These are phyloP conservation scores for Curvularia verruculosa DNA, from an alignment of 2,329 filamentous ascomycete species.

Conservation along the genomic window DNA sequence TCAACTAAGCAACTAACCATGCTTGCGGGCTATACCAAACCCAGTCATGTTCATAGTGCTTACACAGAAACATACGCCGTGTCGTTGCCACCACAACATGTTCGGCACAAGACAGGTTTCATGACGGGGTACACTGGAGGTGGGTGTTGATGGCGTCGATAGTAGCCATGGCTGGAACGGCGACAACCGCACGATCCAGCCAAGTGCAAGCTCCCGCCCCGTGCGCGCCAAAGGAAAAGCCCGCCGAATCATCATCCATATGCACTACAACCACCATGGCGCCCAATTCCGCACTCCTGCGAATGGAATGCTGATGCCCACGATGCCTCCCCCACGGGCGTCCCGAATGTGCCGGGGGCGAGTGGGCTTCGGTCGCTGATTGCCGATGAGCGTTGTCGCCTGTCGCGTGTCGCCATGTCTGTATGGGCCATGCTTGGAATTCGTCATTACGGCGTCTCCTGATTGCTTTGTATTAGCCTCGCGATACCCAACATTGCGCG, in stretches of 20 bases:
- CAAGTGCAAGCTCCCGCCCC: constrained; percentile 36
- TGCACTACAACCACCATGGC: constrained; percentile 32
- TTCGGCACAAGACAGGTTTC: constrained; percentile 29
- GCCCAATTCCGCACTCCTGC: constrained; percentile 43
- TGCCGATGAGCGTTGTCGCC: constrained; percentile 22
- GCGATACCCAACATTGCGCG: constrained; percentile 44
- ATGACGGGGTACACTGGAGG: constrained; percentile 17
- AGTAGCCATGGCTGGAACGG: constrained; percentile 24
- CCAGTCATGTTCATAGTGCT: background rate
- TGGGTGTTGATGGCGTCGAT: constrained; percentile 20
- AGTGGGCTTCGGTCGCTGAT: constrained; percentile 27
- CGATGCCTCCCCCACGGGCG: constrained; percentile 18
- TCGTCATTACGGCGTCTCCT: constrained; percentile 20
- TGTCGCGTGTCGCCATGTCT: constrained; percentile 13
- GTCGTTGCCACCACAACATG: no score
- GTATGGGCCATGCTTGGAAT: constrained; percentile 18
- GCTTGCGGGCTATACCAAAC: background rate
- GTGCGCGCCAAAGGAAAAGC: constrained; percentile 32
- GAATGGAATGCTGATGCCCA: constrained; percentile 35
- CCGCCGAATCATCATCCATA: constrained; percentile 40
- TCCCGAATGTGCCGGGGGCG: constrained; percentile 29
- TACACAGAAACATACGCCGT: no score
- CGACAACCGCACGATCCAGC: constrained; percentile 26
- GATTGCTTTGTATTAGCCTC: constrained; percentile 29
- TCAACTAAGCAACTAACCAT: background rate